Evolutionary conservation across 441 rosid genomes (phyloP).

Genomic region (Biscutella auriculata): DNA sequence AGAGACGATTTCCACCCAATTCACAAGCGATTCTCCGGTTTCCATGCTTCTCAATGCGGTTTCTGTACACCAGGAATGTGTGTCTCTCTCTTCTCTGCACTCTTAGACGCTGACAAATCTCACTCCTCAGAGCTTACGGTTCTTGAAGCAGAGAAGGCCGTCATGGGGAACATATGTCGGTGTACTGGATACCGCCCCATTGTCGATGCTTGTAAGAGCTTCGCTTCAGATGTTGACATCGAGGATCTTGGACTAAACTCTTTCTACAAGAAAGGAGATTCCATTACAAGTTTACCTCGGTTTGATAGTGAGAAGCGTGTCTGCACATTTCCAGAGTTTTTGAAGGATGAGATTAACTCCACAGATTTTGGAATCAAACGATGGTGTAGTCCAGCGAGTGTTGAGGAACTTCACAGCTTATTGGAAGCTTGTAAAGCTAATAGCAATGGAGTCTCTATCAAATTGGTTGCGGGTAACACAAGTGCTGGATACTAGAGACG

Average conservation of each 20-base stretch:
- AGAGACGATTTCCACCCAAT: slow-evolving; percentile 65
- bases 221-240: slow-evolving; percentile 62
- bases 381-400: too few relatives aligned
- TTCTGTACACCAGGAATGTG: slow-evolving; percentile 94
- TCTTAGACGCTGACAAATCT: slow-evolving; percentile 57
- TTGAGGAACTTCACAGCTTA: too few relatives aligned
- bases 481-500: slow-evolving; percentile 64
- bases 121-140: slow-evolving; percentile 54
- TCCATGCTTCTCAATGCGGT: slow-evolving; percentile 87
- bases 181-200: slow-evolving; percentile 89
- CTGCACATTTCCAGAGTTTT: slow-evolving; percentile 44
- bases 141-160: slow-evolving; percentile 64
- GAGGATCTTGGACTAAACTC: slow-evolving; percentile 74
- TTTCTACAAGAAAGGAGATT: slow-evolving; percentile 64
- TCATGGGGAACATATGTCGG: slow-evolving; percentile 67
- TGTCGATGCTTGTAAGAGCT: slow-evolving; percentile 81
- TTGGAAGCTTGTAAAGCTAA: slow-evolving; percentile 40
- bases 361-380: too few relatives aligned
- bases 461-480: slow-evolving; percentile 70
- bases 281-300: too few relatives aligned
- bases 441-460: slow-evolving; percentile 24
- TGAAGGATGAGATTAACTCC: slow-evolving; percentile 34
- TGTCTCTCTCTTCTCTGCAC: slow-evolving; percentile 63
- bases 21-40: slow-evolving; percentile 63
- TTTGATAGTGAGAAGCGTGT: too few relatives aligned